Conservation (phyloP, 257 asterid genomes). For the Nicotiana knightiana region DNA sequence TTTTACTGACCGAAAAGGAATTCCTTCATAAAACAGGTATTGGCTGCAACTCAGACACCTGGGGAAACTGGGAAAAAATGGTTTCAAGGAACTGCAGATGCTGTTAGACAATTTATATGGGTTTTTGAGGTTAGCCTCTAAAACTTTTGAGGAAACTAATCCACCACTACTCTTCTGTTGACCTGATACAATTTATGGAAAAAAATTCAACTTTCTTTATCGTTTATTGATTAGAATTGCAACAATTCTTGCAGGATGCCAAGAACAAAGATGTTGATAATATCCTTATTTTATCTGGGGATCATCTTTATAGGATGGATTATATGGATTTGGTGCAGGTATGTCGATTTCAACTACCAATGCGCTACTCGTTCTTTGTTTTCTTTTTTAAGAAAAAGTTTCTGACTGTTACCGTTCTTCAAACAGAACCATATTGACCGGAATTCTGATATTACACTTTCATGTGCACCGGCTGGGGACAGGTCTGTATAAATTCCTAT, state of each 20-base stretch:
- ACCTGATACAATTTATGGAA: not conserved
- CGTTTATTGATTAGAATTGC: not conserved
- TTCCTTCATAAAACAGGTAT: slow-evolving; percentile 40
- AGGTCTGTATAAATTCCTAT: slow-evolving; percentile 35
- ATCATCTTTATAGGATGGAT: slow-evolving; percentile 94
- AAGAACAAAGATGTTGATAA: slow-evolving; percentile 80
- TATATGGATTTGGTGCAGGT: slow-evolving; percentile 96
- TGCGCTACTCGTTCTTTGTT: not conserved
- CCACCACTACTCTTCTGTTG: not conserved
- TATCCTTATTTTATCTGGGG: slow-evolving; percentile 78
- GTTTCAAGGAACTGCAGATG: slow-evolving; percentile 99
- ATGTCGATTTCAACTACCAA: slow-evolving; percentile 6
- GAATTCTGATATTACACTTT: slow-evolving; percentile 86
- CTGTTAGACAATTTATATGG: slow-evolving; percentile 91
- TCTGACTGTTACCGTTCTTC: slow-evolving; percentile 16
- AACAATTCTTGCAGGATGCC: slow-evolving; percentile 53
- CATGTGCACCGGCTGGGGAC: slow-evolving; percentile 77
- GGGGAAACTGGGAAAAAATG: slow-evolving; percentile 85
- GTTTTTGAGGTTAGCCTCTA: slow-evolving; percentile 63
- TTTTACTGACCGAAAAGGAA: not conserved
- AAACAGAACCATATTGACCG: slow-evolving; percentile 89
- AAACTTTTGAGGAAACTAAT: not conserved
- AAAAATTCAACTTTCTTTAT: not conserved
- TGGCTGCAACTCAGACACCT: slow-evolving; percentile 92
- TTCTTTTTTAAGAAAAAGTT: not conserved